Conservation (phyloP, 805 yeast species). For the Candida sithepensis region DNA sequence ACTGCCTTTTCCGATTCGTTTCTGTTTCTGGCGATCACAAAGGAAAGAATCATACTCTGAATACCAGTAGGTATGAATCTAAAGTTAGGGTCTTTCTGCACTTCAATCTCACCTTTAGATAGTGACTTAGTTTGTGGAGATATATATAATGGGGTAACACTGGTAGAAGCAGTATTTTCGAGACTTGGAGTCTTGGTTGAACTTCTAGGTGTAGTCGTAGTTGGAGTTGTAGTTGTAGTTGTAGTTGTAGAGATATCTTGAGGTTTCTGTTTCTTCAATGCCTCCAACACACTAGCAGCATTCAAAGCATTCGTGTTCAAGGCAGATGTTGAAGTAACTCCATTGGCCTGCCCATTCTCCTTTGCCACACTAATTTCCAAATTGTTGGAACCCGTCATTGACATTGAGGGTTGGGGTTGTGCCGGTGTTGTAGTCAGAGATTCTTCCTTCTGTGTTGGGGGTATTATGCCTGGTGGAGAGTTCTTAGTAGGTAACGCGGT, state of each 20-base stretch:
- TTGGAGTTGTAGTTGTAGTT: constrained; percentile 4
- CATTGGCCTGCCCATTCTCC: not conserved
- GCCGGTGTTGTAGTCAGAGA: constrained; percentile 3
- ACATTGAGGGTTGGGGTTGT: not conserved
- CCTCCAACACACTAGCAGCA: constrained; percentile 37
- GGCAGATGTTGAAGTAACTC: constrained; percentile 6
- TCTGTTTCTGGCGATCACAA: constrained; percentile 22
- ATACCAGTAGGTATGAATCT: constrained; percentile 34
- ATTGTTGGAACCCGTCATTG: constrained; percentile 4
- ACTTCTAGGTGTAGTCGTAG: constrained; percentile 5
- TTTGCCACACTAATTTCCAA: not conserved
- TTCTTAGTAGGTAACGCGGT: not conserved
- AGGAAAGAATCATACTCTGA: constrained; percentile 30
- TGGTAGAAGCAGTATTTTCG: not conserved
- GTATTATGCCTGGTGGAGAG: constrained; percentile 2
- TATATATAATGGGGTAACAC: not conserved
- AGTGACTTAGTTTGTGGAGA: not conserved
- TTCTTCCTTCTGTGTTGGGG: not conserved
- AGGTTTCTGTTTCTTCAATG: constrained; percentile 33
- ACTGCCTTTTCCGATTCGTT: constrained; percentile 14
- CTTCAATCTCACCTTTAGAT: constrained; percentile 12
- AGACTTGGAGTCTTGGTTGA: constrained; percentile 4
- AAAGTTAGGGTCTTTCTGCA: constrained; percentile 24
- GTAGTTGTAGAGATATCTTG: constrained; percentile 13
- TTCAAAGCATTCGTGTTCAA: constrained; percentile 31